Evolutionary conservation across 2,329 filamentous ascomycete species (phyloP).

Genomic region (Aureobasidium sp.): DNA sequence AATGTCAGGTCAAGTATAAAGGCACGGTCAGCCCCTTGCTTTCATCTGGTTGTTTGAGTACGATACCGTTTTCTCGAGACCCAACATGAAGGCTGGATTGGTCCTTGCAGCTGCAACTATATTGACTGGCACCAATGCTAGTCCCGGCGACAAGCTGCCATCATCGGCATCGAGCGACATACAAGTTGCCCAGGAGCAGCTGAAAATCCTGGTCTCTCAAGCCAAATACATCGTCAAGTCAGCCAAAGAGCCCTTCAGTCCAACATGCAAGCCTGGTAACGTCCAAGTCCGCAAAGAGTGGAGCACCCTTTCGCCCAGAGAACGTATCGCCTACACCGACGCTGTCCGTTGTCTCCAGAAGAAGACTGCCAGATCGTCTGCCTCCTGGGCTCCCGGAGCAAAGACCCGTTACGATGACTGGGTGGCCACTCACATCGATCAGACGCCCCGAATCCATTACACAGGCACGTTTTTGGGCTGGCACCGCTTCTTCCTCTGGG

Average conservation of each 20-base stretch:
- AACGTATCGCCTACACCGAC: slow-evolving; percentile 22
- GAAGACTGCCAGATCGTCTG: slow-evolving; percentile 23
- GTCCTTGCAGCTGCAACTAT: neutral
- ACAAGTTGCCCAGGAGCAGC: neutral
- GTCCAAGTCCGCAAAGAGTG: slow-evolving; percentile 19
- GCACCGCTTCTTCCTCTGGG: slow-evolving; percentile 35
- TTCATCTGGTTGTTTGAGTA: neutral
- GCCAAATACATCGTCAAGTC: slow-evolving; percentile 2
- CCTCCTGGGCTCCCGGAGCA: slow-evolving; percentile 16
- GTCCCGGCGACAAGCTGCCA: neutral
- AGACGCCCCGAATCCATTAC: slow-evolving; percentile 16
- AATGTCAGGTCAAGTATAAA: neutral
- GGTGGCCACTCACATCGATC: slow-evolving; percentile 18
- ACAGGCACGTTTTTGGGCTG: slow-evolving; percentile 30
- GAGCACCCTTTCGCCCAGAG: slow-evolving; percentile 18
- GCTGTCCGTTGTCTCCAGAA: slow-evolving; percentile 23
- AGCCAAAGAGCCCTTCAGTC: neutral
- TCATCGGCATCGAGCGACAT: neutral
- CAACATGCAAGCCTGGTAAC: neutral
- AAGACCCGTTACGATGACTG: slow-evolving; percentile 19
- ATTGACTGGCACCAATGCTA: neutral
- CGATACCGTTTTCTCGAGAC: too few relatives aligned
- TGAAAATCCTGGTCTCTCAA: neutral
- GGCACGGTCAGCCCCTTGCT: neutral
- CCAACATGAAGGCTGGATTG: neutral